Conservation (phyloP, 2,329 filamentous ascomycete species). For the Byssochlamys sp. region DNA sequence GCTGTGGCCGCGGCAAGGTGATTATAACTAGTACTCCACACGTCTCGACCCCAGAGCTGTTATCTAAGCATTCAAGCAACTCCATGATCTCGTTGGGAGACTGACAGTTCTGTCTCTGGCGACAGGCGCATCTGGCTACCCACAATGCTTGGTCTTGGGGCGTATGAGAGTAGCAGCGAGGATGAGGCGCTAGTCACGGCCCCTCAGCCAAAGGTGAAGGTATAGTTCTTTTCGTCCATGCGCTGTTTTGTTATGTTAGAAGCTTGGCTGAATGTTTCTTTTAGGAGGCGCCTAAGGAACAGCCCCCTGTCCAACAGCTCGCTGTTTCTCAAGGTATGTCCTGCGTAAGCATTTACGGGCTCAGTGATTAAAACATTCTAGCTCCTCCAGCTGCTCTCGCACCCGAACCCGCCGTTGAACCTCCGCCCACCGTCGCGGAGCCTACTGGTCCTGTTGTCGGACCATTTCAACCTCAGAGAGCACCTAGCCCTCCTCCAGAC, state of each 20-base stretch:
- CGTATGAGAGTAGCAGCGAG: conserved; percentile 38
- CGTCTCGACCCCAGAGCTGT: background rate
- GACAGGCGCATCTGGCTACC: background rate
- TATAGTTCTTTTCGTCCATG: conserved; percentile 9
- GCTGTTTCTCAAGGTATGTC: background rate
- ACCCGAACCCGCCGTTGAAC: background rate
- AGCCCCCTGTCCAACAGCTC: background rate
- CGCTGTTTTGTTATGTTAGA: background rate
- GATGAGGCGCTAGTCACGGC: conserved; percentile 25
- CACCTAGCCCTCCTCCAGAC: conserved; percentile 7
- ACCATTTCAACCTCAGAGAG: conserved; percentile 22
- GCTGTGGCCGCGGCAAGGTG: background rate
- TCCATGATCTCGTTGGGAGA: background rate
- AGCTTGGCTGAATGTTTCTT: background rate
- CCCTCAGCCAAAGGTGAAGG: conserved; percentile 12
- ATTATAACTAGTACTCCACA: background rate
- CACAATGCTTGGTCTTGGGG: conserved; percentile 32
- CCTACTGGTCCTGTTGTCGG: conserved; percentile 26
- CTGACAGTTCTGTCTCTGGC: background rate
- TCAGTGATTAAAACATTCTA: background rate
- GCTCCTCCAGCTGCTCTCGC: background rate
- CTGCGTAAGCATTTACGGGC: background rate
- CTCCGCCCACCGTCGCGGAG: conserved; percentile 5
- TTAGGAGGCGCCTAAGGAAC: background rate
- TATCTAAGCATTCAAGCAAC: background rate